A percentile compares a stretch with the other conserved stretches of the same genome.
These are phyloP conservation scores for Microsporum ferrugineum DNA, from an alignment of 2,329 filamentous ascomycete species.

Conservation along the genomic window DNA sequence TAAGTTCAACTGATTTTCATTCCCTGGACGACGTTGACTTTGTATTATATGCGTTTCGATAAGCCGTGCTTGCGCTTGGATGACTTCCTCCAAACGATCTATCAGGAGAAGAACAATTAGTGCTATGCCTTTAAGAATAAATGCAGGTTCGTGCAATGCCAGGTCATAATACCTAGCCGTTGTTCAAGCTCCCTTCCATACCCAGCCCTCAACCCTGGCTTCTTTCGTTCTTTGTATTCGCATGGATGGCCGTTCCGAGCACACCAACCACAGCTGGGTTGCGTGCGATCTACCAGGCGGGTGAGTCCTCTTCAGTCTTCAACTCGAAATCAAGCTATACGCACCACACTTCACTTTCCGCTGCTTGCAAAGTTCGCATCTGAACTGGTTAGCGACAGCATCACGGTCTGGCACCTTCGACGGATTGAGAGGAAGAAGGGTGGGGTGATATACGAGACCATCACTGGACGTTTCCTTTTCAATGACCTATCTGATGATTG, in stretches of 20 bases:
- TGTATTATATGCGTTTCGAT: constrained; percentile 46
- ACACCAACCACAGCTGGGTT: constrained; percentile 60
- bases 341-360: constrained; percentile 27
- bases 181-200: constrained; percentile 65
- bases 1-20: constrained; percentile 1
- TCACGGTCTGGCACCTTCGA: not conserved
- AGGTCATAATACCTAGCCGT: constrained; percentile 39
- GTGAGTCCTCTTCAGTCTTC: not conserved
- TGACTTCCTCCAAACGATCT: constrained; percentile 56
- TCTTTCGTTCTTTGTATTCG: constrained; percentile 60
- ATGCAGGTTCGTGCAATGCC: not conserved
- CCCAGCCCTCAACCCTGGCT: constrained; percentile 53
- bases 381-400: constrained; percentile 7
- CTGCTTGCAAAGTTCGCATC: constrained; percentile 25
- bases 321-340: constrained; percentile 4
- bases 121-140: not conserved
- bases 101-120: not conserved
- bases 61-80: constrained; percentile 55
- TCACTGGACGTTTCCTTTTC: constrained; percentile 13
- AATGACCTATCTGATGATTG: constrained; percentile 4
- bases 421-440: not conserved
- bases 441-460: constrained; percentile 12
- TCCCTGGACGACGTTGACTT: not conserved
- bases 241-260: constrained; percentile 54
- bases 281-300: constrained; percentile 36